Base-by-base conservation (phyloP, 352 stramenopile genomes). In the Globisporangium canariense region DNA sequence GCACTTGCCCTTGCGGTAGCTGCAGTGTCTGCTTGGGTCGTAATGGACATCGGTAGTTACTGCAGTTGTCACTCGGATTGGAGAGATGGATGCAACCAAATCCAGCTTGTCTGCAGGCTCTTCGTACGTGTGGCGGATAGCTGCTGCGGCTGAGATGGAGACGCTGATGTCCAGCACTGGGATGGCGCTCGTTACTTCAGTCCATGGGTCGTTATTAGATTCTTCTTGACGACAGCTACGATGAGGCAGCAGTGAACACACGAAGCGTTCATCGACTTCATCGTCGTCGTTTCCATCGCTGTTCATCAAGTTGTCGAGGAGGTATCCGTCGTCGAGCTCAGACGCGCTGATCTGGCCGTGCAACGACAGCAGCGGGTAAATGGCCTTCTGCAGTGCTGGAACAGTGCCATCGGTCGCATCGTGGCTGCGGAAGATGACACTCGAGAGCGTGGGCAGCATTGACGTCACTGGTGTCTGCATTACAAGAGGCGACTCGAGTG, bases 1-100 rank as follows among this genome's bases (percentile, higher is more conserved):
- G 14, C 52, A 58, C 16, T 58, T 43, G 52, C 52, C 30, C 30
- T 58, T 58, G 30, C 52, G 52, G n/a, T 55, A 58, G 16, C 28
- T 20, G 10, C 52, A 58, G 11, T 58, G 52, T 10, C 14, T 55
- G 11, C 30, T 34, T 13, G 49, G 49, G 16, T 55, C 52, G 20
- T 45, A 32, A 9, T 41, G 16, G 30, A n/a, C 16, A 14, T 11
- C 43, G 30, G 22, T 25, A 22, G 9, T 34, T 20, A 20, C 5
- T 18, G 46, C n/a, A 32, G 46, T 30, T 9, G n/a, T 2, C 16
- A 41, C 52, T 4, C 2, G 10, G 25, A 38, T 58, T 16, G 52
- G 16, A 40, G 50, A 13, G 18, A 11, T 6, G 16, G 9, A 41
- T 11, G 36, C 3, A 16, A 41, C 14, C 36, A 41, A 9, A 16